Evolutionary conservation across 352 stramenopile genomes (phyloP).

Genomic region (Chrysophaeum taylorii): DNA sequence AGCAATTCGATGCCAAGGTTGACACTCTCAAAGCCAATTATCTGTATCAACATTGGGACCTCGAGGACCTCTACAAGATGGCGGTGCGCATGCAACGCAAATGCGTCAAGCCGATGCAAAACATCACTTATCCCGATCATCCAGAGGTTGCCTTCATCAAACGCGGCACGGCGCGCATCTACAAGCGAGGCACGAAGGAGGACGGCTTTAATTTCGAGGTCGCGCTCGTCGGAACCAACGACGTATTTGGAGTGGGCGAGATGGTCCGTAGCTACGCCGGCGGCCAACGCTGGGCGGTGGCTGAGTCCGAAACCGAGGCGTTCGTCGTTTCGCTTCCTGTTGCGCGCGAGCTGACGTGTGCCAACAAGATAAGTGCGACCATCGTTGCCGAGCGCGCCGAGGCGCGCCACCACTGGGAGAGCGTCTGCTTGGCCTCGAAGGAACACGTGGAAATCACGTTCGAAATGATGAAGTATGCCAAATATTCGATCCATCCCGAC

Average conservation of each 20-base stretch:
- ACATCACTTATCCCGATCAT: neutral
- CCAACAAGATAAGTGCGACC: too few species aligned
- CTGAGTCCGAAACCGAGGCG: neutral
- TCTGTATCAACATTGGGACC: neutral
- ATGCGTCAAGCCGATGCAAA: neutral
- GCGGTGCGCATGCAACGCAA: neutral
- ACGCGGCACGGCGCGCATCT: neutral
- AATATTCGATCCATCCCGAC: neutral
- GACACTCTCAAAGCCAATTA: neutral
- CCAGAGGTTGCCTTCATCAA: neutral
- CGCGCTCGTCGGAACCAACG: neutral
- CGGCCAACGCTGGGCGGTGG: neutral
- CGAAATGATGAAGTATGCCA: neutral
- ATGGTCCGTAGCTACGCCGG: neutral
- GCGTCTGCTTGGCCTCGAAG: neutral
- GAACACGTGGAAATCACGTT: neutral
- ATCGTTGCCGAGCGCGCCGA: neutral
- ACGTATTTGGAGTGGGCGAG: neutral
- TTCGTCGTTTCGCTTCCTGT: neutral
- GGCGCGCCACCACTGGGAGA: neutral
- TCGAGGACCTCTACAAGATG: conserved; percentile 3
- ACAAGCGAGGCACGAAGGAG: neutral
- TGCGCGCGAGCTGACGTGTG: neutral
- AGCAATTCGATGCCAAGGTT: neutral
- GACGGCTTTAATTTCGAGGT: neutral